A percentile compares a stretch with the other conserved stretches of the same genome.
Conservation (phyloP, 129 eudicot genomes). For the sunflower (Helianthus annuus) region HanXRQr2.0-SUNRISE NC_035444.2:57714273-57714772, state of each 20-base stretch:
- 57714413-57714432: neutral
- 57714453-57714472: conserved; percentile 18
- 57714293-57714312: conserved; percentile 14
- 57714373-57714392: neutral
- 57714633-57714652: too few relatives aligned
- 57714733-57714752: too few relatives aligned
- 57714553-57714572: conserved; percentile 42
- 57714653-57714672: too few relatives aligned
- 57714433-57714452: conserved; percentile 20
- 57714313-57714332: neutral
- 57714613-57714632: neutral
- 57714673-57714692: too few relatives aligned
- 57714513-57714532: conserved; percentile 18
- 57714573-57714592: conserved; percentile 34
- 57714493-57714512: conserved; percentile 29
- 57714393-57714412: conserved; percentile 25
- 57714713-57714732: too few relatives aligned
- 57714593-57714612: conserved; percentile 38
- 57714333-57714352: too few relatives aligned
- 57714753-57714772: too few relatives aligned
- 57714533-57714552: conserved; percentile 51
- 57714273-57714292: neutral
- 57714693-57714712: too few relatives aligned
- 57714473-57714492: conserved; percentile 9
- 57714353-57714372: neutral